Percentiles rank a stretch among this genome's conserved stretches.
These are phyloP conservation scores for Adansonia madagascariensis DNA, from an alignment of 441 rosid genomes.

Conservation along the genomic window DNA sequence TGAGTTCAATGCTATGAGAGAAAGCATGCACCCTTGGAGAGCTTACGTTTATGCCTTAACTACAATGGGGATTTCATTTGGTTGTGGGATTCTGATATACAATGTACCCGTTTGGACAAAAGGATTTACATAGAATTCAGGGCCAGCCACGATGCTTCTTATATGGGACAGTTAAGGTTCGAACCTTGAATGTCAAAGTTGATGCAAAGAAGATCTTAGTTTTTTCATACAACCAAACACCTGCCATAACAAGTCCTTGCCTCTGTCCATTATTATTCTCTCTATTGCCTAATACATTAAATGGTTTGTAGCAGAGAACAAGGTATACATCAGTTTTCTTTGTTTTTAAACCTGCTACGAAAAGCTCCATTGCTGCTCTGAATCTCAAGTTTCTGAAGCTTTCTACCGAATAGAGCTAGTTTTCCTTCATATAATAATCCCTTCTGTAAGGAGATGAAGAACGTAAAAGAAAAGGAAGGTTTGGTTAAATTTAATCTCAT, in stretches of 20 bases:
- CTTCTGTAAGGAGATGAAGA: no score
- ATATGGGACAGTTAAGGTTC: not conserved
- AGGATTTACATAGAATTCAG: conserved; percentile 34
- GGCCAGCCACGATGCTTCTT: conserved; percentile 2
- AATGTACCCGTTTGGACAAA: conserved; percentile 56
- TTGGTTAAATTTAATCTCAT: no score
- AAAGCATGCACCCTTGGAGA: conserved; percentile 63
- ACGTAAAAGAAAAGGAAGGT: no score
- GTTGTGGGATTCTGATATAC: conserved; percentile 58
- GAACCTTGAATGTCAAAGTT: not conserved
- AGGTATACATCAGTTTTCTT: conserved; percentile 11
- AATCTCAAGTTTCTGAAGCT: not conserved
- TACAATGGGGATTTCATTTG: conserved; percentile 58
- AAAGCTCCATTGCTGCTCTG: not conserved
- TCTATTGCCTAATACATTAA: not conserved
- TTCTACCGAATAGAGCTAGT: not conserved
- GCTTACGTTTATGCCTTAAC: conserved; percentile 64
- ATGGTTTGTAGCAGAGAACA: not conserved
- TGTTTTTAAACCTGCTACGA: not conserved
- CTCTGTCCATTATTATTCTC: not conserved
- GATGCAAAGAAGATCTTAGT: not conserved
- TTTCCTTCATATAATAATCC: not conserved
- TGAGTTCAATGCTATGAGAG: conserved; percentile 86
- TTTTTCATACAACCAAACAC: not conserved
- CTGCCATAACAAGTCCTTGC: not conserved